Evolutionary conservation across 768 basidiomycete genomes (phyloP), one percentile per base, ranked within the genome.

Genomic region (Mycena leptocephala): DNA sequence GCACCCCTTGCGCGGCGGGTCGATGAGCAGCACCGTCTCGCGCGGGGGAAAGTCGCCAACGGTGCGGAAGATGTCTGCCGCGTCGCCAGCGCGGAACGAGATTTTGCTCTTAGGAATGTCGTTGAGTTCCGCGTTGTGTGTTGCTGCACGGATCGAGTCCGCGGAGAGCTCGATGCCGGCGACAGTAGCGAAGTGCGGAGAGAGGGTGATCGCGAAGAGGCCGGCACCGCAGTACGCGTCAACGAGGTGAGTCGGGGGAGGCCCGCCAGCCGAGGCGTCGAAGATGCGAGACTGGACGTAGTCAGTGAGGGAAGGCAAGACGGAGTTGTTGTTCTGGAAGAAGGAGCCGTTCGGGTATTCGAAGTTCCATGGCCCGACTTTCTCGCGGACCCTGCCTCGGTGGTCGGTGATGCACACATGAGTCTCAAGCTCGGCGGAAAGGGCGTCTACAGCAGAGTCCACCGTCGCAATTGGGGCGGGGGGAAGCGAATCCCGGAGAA

Each of bases 321-420:
- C 95, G 9, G 95, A 93, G 82, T 98, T 97, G 90, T 99, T 99
- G 88, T 99, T 99, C 82, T 99, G 98, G 91, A 99, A 99, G 89
- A 99, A 99, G 5, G 96, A 95, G 59, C 95, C 93, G 8, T 94
- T 95, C 26, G 89, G 91, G 84, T 96, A 97, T 82, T 97, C 94
- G 85, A 99, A 98, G 56, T 94, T 84, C 82, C 88, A 92, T 76
- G 91, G 85, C 11, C 96, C 97, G 30, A 99, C 95, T 59, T 90
- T 90, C 84, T 98, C 97, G 68, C 96, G 94, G 1, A 98, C 92
- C 13, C 88, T 92, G 16, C 88, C 92, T 74, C 94, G 94, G 82
- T 96, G 96, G 82, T 96, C 90, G 0, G 96, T 95, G 71, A 98
- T 88, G 82, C 96, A 97, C 67, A 97, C 82, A 80, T 97, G 95